Conservation (phyloP, 2,329 filamentous ascomycete species). For the Lasiodiplodia sp. region DNA sequence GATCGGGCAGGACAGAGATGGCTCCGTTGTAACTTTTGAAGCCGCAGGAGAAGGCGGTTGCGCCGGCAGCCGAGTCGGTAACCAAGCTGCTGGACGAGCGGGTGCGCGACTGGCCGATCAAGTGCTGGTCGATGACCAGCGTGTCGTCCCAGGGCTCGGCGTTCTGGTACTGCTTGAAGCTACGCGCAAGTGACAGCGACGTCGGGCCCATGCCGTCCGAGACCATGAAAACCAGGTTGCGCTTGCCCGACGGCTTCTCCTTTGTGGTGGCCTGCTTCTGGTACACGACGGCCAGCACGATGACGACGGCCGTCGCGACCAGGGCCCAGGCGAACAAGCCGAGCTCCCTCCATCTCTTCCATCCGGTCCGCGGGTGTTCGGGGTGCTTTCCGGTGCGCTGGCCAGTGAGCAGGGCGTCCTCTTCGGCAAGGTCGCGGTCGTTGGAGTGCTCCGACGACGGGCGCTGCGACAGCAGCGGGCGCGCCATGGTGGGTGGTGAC, state of each 20-base stretch:
- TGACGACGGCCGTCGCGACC: constrained; percentile 77
- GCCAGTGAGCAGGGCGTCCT: constrained; percentile 68
- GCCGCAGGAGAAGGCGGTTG: constrained; percentile 93
- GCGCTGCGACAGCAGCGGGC: constrained; percentile 61
- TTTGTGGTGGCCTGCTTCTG: constrained; percentile 65
- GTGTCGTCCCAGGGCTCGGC: constrained; percentile 77
- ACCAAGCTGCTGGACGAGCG: constrained; percentile 83
- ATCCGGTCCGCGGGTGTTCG: constrained; percentile 39
- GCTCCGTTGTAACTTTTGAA: constrained; percentile 96
- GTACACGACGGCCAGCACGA: constrained; percentile 81
- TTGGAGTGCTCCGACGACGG: constrained; percentile 64
- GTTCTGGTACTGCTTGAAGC: constrained; percentile 80
- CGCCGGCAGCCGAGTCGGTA: constrained; percentile 95
- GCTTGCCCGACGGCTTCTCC: constrained; percentile 67
- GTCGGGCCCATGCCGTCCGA: constrained; percentile 98
- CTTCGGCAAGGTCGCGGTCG: constrained; percentile 64
- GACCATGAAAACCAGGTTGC: constrained; percentile 98
- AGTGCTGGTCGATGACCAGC: constrained; percentile 82
- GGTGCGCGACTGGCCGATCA: constrained; percentile 90
- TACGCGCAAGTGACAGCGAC: constrained; percentile 83
- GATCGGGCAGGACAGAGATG: constrained; percentile 86
- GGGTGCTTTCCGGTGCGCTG: constrained; percentile 45
- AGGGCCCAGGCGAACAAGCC: constrained; percentile 84
- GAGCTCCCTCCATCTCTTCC: constrained; percentile 73
- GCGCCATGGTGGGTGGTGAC: constrained; percentile 42